Evolutionary conservation across 192 early-diverging fungal species (phyloP).

Genomic region (Entophlyctis luteolus): DNA sequence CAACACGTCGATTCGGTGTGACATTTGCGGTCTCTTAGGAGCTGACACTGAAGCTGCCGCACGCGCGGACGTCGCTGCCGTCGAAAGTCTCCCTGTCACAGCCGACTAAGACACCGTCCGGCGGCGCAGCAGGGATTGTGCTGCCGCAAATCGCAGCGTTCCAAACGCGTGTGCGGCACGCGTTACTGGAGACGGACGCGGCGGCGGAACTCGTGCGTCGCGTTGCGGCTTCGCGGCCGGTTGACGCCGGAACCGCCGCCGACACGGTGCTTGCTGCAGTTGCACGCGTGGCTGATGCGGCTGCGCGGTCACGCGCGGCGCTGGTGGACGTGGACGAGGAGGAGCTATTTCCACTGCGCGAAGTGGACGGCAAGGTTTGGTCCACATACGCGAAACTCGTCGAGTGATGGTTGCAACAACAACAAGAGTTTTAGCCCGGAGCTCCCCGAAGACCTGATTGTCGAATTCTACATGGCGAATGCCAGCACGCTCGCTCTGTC

Average conservation of each 20-base stretch:
- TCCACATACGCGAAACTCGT: neutral
- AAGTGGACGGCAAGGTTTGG: slow-evolving; percentile 5
- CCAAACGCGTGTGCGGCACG: neutral
- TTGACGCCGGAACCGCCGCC: neutral
- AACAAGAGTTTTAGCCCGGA: slow-evolving; percentile 41
- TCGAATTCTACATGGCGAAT: slow-evolving; percentile 34
- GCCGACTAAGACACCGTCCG: neutral
- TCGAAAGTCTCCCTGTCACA: slow-evolving; percentile 29
- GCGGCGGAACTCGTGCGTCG: neutral
- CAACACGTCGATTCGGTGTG: no score
- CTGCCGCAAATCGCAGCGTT: neutral
- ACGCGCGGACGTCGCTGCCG: slow-evolving; percentile 29
- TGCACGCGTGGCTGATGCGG: neutral
- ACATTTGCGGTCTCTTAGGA: no score
- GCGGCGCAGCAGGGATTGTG: slow-evolving; percentile 20
- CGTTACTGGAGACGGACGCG: slow-evolving; percentile 6
- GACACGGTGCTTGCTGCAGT: slow-evolving; percentile 15
- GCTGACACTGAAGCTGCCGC: slow-evolving; percentile 35
- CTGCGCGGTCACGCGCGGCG: neutral
- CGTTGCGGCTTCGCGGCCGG: slow-evolving; percentile 1
- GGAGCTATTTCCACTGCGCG: slow-evolving; percentile 6
- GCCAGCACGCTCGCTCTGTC: slow-evolving; percentile 24
- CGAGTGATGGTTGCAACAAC: no score
- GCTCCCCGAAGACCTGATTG: slow-evolving; percentile 41
- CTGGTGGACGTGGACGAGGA: neutral